Percentiles rank a stretch among this genome's conserved stretches.
phyloP scores from a whole-genome alignment of 2,329 filamentous ascomycete genomes.

The Coniochaeta sp. region DNA sequence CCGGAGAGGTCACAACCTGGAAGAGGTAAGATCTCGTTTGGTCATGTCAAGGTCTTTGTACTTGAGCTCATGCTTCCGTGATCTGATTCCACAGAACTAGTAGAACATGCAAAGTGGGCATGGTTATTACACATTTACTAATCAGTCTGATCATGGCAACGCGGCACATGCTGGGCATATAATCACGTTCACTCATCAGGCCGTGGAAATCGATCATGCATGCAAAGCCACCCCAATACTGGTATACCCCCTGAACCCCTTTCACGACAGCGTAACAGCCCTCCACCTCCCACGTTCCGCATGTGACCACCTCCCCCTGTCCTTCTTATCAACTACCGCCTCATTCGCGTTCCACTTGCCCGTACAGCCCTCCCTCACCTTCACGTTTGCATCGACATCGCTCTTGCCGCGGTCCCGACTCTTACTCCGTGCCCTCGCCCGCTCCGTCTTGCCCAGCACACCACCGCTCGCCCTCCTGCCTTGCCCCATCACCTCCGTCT shows the following conservation, averaged over 20 bases:
- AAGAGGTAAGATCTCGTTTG: not conserved
- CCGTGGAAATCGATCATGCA: not conserved
- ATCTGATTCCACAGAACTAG: not conserved
- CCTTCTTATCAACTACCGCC: constrained; percentile 23
- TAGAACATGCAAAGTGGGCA: not conserved
- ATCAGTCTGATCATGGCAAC: not conserved
- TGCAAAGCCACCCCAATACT: not conserved
- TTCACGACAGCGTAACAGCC: constrained; percentile 18
- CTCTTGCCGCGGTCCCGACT: constrained; percentile 3
- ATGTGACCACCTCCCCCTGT: constrained; percentile 25
- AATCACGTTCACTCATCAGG: not conserved
- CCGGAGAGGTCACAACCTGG: no score
- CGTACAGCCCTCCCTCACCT: constrained; percentile 19
- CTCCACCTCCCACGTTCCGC: constrained; percentile 25
- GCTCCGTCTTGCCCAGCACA: constrained; percentile 6
- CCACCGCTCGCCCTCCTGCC: constrained; percentile 17
- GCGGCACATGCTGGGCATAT: not conserved
- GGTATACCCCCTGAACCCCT: not conserved
- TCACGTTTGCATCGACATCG: constrained; percentile 2
- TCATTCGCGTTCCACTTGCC: constrained; percentile 25
- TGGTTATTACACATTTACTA: not conserved
- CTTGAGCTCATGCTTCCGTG: not conserved
- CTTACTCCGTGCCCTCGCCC: constrained; percentile 12
- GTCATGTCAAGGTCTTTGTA: not conserved
- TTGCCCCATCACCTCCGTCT: constrained; percentile 7